A percentile compares a stretch with the other conserved stretches of the same genome.
phyloP scores from a whole-genome alignment of 2,329 filamentous ascomycete genomes.

The Phyllosticta citribraziliensis region DNA sequence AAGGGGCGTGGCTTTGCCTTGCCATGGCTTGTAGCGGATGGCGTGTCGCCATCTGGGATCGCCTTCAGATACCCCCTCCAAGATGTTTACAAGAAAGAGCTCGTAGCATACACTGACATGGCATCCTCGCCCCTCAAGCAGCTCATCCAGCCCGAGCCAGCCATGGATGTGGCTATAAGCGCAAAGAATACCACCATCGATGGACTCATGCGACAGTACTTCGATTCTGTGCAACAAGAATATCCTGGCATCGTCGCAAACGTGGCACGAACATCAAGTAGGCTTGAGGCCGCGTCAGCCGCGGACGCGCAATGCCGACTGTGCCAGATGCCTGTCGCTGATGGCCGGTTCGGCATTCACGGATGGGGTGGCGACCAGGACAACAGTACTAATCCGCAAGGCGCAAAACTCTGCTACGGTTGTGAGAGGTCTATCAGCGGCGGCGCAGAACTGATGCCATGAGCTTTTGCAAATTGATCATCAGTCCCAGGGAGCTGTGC shows the following conservation, averaged over 20 bases:
- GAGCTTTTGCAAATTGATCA: neutral
- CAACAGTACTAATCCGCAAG: neutral
- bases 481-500: too few relatives aligned
- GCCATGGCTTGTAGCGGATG: conserved; percentile 74
- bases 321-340: conserved; percentile 59
- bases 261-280: conserved; percentile 84
- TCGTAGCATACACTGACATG: conserved; percentile 55
- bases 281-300: conserved; percentile 47
- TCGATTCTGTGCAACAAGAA: conserved; percentile 71
- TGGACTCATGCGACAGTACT: conserved; percentile 81
- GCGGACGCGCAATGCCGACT: conserved; percentile 47
- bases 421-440: conserved; percentile 6
- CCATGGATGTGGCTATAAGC: conserved; percentile 38
- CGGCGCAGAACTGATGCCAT: conserved; percentile 2
- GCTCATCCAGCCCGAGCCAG: conserved; percentile 30
- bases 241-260: conserved; percentile 92
- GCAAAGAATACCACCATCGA: conserved; percentile 81
- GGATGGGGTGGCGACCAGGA: conserved; percentile 45
- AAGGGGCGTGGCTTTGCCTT: conserved; percentile 81
- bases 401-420: conserved; percentile 5
- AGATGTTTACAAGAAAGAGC: conserved; percentile 75
- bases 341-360: conserved; percentile 53
- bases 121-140: conserved; percentile 41
- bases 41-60: conserved; percentile 47
- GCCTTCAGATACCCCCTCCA: conserved; percentile 70